A percentile compares a stretch with the other conserved stretches of the same genome.
phyloP scores from a whole-genome alignment of 2,329 filamentous ascomycete genomes.

The Phyllosticta capitalensis region DNA sequence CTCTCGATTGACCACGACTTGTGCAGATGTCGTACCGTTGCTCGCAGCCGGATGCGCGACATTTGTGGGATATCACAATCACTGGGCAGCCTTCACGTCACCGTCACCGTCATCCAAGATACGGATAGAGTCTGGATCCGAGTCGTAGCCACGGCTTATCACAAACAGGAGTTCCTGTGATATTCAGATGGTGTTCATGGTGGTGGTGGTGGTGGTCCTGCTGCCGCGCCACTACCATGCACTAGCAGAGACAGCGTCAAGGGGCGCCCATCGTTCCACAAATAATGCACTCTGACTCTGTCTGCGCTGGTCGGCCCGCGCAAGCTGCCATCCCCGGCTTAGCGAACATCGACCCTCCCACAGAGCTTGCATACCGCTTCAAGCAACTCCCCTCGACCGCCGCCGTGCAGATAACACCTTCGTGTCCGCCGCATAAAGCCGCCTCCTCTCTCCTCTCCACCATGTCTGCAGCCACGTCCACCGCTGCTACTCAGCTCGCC shows the following conservation, averaged over 20 bases:
- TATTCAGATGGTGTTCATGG: too few relatives aligned
- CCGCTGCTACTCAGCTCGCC: background rate
- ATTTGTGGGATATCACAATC: background rate
- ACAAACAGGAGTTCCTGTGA: background rate
- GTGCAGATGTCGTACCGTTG: too few relatives aligned
- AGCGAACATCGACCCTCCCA: conserved; percentile 1
- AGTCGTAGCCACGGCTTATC: background rate
- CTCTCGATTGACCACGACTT: background rate
- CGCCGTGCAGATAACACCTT: conserved; percentile 1
- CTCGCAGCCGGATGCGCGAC: too few relatives aligned
- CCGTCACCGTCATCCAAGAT: background rate
- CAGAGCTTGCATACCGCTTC: conserved; percentile 4
- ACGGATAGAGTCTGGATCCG: background rate
- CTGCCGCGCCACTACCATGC: background rate
- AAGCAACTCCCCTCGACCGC: conserved; percentile 6
- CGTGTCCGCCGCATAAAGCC: background rate
- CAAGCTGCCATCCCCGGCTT: conserved; percentile 7
- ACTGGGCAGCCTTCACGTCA: background rate
- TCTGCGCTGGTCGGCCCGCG: conserved; percentile 7
- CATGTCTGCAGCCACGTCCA: conserved; percentile 1
- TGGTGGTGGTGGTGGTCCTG: too few relatives aligned
- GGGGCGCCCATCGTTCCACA: conserved; percentile 4
- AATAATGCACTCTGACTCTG: conserved; percentile 10
- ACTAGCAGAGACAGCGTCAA: conserved; percentile 1
- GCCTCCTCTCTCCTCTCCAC: conserved; percentile 3